Evolutionary conservation across 768 basidiomycete species (phyloP), one percentile per base, ranked within the genome.

Genomic region (Leccinum disarticulatum): DNA sequence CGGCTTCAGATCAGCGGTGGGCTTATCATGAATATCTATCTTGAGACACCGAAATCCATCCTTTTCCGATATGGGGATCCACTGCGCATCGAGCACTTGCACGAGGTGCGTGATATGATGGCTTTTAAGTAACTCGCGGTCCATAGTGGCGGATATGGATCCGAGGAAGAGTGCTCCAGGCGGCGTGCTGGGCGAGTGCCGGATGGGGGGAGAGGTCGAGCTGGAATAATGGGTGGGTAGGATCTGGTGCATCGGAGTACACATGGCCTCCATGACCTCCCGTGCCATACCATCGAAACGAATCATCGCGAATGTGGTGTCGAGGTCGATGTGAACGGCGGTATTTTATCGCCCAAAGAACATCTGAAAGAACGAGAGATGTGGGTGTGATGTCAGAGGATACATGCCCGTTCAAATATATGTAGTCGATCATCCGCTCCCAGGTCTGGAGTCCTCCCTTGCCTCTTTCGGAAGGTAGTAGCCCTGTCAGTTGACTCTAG

Each of bases 181-280:
- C 6, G 56, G 66, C 27, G 64, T 55, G 47, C 17, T 56, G 11
- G 66, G 61, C 19, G 38, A 28, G 11, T 30, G 41, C 9, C 66
- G 56, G 27, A 66, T 64, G 5, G 65, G 43, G 14, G 61, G 68
- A 3, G 72, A 62, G 5, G 66, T 52, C 4, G 61, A 41, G 19
- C 55, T 51, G 7, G 68, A 65, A 53, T 72, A 62, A n/a, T 54
- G 73, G 33, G 81, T 56, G 9, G 76, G 79, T 13, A 90, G 77
- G 67, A 91, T 83, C 63, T 82, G 81, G 74, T 91, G 89, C 90
- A 91, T 90, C 0, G 90, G 90, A 0, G 89, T 91, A 76, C 88
- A 90, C 85, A 91, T 89, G 7, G 90, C 86, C 71, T 90, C 87
- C 81, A 88, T 84, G 52, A 91, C 87, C 66, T 90, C 89, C 30